Base-by-base conservation (phyloP, 805 yeast genomes). In the Nakazawaea holstii region DNA sequence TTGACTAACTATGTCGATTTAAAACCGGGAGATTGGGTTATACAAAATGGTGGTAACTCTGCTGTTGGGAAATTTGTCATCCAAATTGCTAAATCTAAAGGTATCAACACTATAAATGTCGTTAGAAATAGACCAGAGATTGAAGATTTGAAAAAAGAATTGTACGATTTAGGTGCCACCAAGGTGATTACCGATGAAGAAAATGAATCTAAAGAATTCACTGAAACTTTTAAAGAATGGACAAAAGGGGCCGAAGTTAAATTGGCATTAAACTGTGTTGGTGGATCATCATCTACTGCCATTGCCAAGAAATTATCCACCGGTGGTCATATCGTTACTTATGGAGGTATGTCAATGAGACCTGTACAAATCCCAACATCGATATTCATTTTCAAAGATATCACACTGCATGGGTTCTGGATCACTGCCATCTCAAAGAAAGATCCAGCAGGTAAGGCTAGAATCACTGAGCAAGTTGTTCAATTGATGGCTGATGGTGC, bases 261-360 rank as follows among this genome's bases (percentile, higher is more conserved):
- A 62, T 71, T 94, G 44, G 99, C 89, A 1, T 70, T 94, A 54
- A 94, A 94, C 67, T 87, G 96, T 59, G 92, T 95, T 32, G 97
- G 99, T 46, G 99, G 99, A 31, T 77, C 84, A 51, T 84, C 89
- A 33, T 79, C 89, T 17, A 74, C 95, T 0, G 84, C 84, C 37
- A 73, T 94, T 55, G 92, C 96, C 8, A 76, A 97, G 55, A 92
- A 90, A 62, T 73, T 94, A 48, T 81, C 80, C 35, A 67, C 71
- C 13, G 80, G 87, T 56, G 96, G 94, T 1, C 76, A 82, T 41
- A 69, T 94, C 72, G 79, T 90, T 55, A 89, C 98, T 1, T 94
- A 94, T 60, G 99, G 99, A 31, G 98, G 96, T 35, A 94, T 94
- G 99, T 88, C 97, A 3, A 82, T 84, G 73, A 91, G 88, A 67